A percentile compares a stretch with the other conserved stretches of the same genome.
Conservation (phyloP, 495 filamentous ascomycete genomes). For the Barbatosphaeria neglecta region DNA sequence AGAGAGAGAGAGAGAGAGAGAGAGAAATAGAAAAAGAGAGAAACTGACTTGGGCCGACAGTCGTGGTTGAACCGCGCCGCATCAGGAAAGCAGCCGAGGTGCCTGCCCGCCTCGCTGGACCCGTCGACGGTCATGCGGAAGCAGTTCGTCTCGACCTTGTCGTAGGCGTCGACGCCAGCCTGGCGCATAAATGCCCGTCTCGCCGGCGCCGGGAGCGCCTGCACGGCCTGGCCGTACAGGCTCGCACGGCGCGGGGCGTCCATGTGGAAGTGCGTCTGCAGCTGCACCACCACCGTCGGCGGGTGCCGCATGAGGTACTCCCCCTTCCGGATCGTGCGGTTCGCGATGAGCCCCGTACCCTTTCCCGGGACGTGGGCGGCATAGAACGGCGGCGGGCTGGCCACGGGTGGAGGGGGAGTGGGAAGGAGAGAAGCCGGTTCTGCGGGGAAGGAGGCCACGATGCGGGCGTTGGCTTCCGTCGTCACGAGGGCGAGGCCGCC, state of each 20-base stretch:
- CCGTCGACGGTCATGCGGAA: slow-evolving; percentile 27
- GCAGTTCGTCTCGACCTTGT: slow-evolving; percentile 27
- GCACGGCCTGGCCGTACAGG: slow-evolving; percentile 19
- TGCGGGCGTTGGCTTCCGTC: slow-evolving; percentile 11
- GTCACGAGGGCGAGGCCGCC: slow-evolving; percentile 24
- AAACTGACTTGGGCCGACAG: slow-evolving; percentile 31
- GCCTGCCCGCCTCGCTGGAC: slow-evolving; percentile 10
- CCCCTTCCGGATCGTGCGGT: slow-evolving; percentile 21
- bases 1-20: too few relatives aligned
- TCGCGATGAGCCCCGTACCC: slow-evolving; percentile 27
- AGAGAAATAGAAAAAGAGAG: not conserved
- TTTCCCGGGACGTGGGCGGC: slow-evolving; percentile 21
- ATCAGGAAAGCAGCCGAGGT: slow-evolving; percentile 25
- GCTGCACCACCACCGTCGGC: slow-evolving; percentile 20
- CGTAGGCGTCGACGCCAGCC: slow-evolving; percentile 15
- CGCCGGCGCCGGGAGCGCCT: slow-evolving; percentile 11
- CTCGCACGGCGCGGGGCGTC: slow-evolving; percentile 5
- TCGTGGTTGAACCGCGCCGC: slow-evolving; percentile 30
- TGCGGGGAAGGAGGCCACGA: slow-evolving; percentile 8
- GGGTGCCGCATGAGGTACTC: slow-evolving; percentile 24
- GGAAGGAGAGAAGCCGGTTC: too few relatives aligned
- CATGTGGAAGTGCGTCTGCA: slow-evolving; percentile 14
- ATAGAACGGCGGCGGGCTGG: slow-evolving; percentile 11
- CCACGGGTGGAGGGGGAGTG: too few relatives aligned
- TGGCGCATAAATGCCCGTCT: slow-evolving; percentile 18